Evolutionary conservation across 169 alveolate species (phyloP).

Genomic region (Fabrea salina): DNA sequence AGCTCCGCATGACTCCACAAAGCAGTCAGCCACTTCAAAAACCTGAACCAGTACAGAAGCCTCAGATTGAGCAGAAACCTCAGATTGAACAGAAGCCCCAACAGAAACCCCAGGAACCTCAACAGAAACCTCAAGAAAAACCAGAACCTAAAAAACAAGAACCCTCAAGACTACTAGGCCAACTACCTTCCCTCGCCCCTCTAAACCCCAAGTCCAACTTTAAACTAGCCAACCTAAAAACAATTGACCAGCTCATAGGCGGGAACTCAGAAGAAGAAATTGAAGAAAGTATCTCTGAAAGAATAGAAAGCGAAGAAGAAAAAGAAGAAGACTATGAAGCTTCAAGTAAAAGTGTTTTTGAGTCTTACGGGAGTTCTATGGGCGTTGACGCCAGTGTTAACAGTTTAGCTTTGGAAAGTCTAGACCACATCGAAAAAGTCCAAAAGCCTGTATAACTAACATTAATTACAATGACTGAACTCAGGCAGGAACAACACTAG

Average conservation of each 20-base stretch:
- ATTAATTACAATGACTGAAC: no score
- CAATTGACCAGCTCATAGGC: no score
- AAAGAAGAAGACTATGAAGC: not conserved
- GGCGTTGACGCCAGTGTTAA: constrained; percentile 73
- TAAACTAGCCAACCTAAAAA: no score
- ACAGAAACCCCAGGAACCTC: not conserved
- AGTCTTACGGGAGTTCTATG: constrained; percentile 42
- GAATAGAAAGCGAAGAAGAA: constrained; percentile 8
- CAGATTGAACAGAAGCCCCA: not conserved
- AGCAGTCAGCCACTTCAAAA: not conserved
- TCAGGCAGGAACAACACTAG: no score
- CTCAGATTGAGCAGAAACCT: not conserved
- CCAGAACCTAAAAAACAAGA: not conserved
- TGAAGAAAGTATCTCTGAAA: not conserved
- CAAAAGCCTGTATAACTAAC: constrained; percentile 26
- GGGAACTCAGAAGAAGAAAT: no score
- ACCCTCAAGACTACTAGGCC: no score
- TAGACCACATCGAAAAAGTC: constrained; percentile 65
- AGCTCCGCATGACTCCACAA: not conserved
- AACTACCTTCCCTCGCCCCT: no score
- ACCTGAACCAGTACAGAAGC: not conserved
- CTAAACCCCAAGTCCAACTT: no score
- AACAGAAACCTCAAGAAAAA: not conserved
- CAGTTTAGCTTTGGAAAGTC: constrained; percentile 61
- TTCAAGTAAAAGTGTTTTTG: not conserved